phyloP scores from a whole-genome alignment of 2,329 filamentous ascomycete genomes.

The Corynespora cassiicola region DNA sequence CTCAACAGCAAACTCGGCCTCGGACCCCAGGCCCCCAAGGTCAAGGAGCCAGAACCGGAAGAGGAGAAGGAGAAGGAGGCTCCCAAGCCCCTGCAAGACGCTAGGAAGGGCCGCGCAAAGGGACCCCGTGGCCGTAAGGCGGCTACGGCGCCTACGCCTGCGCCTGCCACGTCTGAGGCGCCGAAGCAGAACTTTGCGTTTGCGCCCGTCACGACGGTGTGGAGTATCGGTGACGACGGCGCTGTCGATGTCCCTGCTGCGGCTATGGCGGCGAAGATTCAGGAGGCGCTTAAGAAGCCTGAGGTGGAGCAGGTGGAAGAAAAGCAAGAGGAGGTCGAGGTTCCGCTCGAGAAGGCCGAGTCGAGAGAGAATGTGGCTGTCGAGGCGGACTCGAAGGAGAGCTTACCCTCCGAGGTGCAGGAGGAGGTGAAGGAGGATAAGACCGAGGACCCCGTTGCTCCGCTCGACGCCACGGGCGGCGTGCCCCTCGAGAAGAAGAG shows the following conservation, averaged over 20 bases:
- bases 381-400: slow-evolving; percentile 10
- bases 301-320: slow-evolving; percentile 21
- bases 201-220: slow-evolving; percentile 37
- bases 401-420: slow-evolving; percentile 5
- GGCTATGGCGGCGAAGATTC: slow-evolving; percentile 33
- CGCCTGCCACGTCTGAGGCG: slow-evolving; percentile 46
- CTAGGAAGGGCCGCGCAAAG: slow-evolving; percentile 86
- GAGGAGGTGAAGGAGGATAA: slow-evolving; percentile 3
- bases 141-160: slow-evolving; percentile 63
- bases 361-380: slow-evolving; percentile 8
- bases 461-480: slow-evolving; percentile 5
- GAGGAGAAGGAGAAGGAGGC: slow-evolving; percentile 66
- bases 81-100: slow-evolving; percentile 83
- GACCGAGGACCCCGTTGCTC: too few relatives aligned
- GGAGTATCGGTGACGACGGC: slow-evolving; percentile 43
- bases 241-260: slow-evolving; percentile 40
- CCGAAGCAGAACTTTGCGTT: slow-evolving; percentile 31
- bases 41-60: slow-evolving; percentile 70
- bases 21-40: slow-evolving; percentile 81
- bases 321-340: slow-evolving; percentile 5
- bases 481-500: slow-evolving; percentile 13
- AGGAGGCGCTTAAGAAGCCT: slow-evolving; percentile 22
- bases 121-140: slow-evolving; percentile 81
- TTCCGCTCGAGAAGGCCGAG: slow-evolving; percentile 5
- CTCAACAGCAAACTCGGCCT: slow-evolving; percentile 87